A percentile compares a stretch with the other conserved stretches of the same genome.
Conservation (phyloP, 108 stramenopile genomes). For the Cylindrotheca closterium region DNA sequence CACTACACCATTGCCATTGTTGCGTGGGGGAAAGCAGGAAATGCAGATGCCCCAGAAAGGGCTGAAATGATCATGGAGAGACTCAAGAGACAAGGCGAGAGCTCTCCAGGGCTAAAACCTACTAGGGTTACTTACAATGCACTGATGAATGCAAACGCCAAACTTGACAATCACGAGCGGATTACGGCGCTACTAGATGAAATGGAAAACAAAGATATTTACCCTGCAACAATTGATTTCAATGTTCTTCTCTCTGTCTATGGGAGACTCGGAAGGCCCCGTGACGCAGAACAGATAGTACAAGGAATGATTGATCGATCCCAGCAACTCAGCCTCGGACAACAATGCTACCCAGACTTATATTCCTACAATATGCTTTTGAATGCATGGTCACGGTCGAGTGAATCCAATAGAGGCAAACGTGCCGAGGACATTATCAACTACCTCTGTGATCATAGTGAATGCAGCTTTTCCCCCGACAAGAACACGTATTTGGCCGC, state of each 20-base stretch:
- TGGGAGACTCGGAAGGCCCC: slow-evolving; percentile 27
- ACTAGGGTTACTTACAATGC: slow-evolving; percentile 46
- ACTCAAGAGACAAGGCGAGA: slow-evolving; percentile 14
- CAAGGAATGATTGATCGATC: slow-evolving; percentile 26
- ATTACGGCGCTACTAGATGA: slow-evolving; percentile 14
- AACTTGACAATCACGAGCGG: slow-evolving; percentile 19
- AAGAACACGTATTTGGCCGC: slow-evolving; percentile 12
- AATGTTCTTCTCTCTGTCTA: slow-evolving; percentile 36
- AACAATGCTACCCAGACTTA: slow-evolving; percentile 19
- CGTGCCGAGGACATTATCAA: slow-evolving; percentile 62
- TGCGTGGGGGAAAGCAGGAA: slow-evolving; percentile 69
- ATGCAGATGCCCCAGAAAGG: slow-evolving; percentile 45
- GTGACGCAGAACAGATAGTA: slow-evolving; percentile 29
- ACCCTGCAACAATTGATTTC: slow-evolving; percentile 23
- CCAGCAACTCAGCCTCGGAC: not conserved
- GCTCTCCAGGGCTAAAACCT: slow-evolving; percentile 15
- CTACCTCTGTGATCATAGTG: slow-evolving; percentile 8
- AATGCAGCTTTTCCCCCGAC: not conserved
- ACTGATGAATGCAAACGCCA: slow-evolving; percentile 52
- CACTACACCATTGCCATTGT: slow-evolving; percentile 67
- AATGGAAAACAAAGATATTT: slow-evolving; percentile 19
- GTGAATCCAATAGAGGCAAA: slow-evolving; percentile 43
- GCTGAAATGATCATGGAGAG: slow-evolving; percentile 47
- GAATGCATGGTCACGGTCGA: slow-evolving; percentile 63
- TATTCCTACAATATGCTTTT: slow-evolving; percentile 32